Evolutionary conservation across 371 early-diverging fungal species (phyloP), one percentile per base, ranked within the genome.

Genomic region (Syncephalis plumigaleata): DNA sequence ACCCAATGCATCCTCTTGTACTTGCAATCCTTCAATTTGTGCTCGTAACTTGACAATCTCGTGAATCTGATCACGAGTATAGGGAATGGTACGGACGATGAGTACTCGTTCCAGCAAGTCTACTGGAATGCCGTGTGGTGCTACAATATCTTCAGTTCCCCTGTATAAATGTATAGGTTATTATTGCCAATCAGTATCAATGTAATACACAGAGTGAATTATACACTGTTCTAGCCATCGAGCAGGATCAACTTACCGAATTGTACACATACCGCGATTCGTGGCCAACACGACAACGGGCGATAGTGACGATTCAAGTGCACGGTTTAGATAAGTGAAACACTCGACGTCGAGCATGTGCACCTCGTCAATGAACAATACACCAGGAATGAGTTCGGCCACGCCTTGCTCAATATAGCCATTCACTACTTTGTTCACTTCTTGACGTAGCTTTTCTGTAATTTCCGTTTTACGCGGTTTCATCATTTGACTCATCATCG

Each of bases 291-390:
- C 81, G 11, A 99, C 93, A 53, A 98, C 87, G n/a, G 98, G 99
- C 23, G 92, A 81, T 26, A 93, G 68, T 15, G 84, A 71, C 17
- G 86, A 84, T 63, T 98, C 98, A 42, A 95, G 72, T 9, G 95
- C 91, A 39, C 95, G 86, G 74, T 97, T 98, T 44, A 99, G 73
- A 57, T 92, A 98, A 0, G 96, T 90, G 58, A 98, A 98, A 66
- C 97, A 95, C 66, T 98, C 98, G 51, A 95, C 86, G 67, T 98
- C 97, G 36, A 98, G 77, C 88, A 98, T 89, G 56, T 98, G 98
- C 8, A 93, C 94, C 68, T 98, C 98, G 61, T 98, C 95, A 59
- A 98, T 89, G 57, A 98, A 95, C 36, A 98, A 61, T 5, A 98
- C 94, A 44, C 99, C 98, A 3, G 96, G 96, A 17, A 93, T 86